Evolutionary conservation across 441 rosid genomes (phyloP).

Genomic region (Sinapis alba): DNA sequence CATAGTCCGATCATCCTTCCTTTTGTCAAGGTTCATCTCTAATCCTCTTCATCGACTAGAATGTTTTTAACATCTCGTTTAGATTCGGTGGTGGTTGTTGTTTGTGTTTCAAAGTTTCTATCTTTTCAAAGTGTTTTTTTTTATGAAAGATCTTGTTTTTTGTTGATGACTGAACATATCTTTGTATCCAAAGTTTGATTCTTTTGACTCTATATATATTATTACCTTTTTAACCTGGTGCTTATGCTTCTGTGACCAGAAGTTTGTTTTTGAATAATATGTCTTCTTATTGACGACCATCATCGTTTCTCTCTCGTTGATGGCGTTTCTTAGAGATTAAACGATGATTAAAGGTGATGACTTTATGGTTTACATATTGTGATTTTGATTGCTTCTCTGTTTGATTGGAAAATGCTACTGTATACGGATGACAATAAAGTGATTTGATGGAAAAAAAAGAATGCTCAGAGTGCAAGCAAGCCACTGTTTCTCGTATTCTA

Average conservation of each 20-base stretch:
- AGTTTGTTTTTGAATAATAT: conserved; percentile 3
- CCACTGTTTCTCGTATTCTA: background rate
- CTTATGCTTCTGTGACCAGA: conserved; percentile 12
- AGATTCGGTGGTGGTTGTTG: conserved; percentile 25
- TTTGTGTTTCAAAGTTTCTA: conserved; percentile 19
- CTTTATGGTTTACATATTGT: conserved; percentile 11
- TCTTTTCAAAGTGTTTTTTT: background rate
- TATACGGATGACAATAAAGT: conserved; percentile 8
- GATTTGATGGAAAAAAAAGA: background rate
- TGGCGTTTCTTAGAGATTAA: background rate
- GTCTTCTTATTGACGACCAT: too few species aligned
- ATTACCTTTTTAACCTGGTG: background rate
- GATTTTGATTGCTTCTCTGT: conserved; percentile 21
- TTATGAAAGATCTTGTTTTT: conserved; percentile 6
- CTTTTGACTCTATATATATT: background rate
- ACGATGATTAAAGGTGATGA: conserved; percentile 12
- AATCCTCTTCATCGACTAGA: conserved; percentile 30
- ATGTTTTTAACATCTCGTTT: conserved; percentile 13
- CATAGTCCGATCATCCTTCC: conserved; percentile 32
- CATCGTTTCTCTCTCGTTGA: too few species aligned
- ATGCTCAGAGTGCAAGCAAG: background rate
- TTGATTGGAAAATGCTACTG: conserved; percentile 14
- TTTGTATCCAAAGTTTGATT: conserved; percentile 12
- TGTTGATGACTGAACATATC: conserved; percentile 8
- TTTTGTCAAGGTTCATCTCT: background rate